Conservation (phyloP, 257 asterid genomes). For the Lycium barbarum region DNA sequence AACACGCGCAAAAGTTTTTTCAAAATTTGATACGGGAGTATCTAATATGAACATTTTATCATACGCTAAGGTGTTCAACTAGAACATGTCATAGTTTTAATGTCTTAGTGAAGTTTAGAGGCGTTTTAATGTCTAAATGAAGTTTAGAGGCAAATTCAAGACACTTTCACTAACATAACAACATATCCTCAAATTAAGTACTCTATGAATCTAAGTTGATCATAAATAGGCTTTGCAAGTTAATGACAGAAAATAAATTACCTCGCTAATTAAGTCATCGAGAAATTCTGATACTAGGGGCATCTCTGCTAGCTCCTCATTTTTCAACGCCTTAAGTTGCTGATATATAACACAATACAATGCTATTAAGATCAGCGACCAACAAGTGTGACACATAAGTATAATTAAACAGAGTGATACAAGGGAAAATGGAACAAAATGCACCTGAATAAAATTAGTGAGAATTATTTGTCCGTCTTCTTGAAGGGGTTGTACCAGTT, state of each 20-base stretch:
- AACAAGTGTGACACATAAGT: background rate
- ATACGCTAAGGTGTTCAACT: background rate
- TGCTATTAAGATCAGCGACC: background rate
- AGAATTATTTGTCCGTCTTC: constrained; percentile 70
- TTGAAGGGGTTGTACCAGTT: constrained; percentile 67
- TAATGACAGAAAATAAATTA: constrained; percentile 33
- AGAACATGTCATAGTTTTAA: background rate
- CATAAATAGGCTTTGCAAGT: background rate
- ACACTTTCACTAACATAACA: background rate
- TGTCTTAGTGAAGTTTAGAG: background rate
- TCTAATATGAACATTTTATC: background rate
- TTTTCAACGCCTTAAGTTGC: constrained; percentile 70
- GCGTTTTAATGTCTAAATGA: background rate
- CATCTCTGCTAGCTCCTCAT: constrained; percentile 80
- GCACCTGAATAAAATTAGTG: constrained; percentile 84
- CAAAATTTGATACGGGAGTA: background rate
- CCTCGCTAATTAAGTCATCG: constrained; percentile 70
- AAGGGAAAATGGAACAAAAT: background rate
- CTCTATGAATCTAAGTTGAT: background rate
- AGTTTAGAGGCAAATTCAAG: background rate
- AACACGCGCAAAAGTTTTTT: background rate
- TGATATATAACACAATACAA: constrained; percentile 36
- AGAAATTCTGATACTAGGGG: constrained; percentile 66
- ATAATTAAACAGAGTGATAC: background rate
- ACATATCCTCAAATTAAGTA: background rate